Evolutionary conservation across 192 early-diverging fungal genomes (phyloP).

Genomic region (Glomus cerebriforme): DNA sequence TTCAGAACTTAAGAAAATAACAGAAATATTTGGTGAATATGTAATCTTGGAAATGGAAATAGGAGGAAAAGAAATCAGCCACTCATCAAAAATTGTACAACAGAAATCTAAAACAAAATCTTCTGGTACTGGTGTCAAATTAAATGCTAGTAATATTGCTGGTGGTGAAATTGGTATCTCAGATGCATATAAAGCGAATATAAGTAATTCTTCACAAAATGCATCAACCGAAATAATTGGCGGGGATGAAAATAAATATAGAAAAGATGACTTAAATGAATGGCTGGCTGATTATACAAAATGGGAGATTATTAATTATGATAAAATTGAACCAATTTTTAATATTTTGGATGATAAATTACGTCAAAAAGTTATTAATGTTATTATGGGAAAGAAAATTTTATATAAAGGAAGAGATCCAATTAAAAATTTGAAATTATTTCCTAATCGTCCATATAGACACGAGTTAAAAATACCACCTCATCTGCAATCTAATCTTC

Average conservation of each 20-base stretch:
- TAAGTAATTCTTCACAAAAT: not conserved
- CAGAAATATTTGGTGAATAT: not conserved
- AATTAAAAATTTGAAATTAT: not conserved
- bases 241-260: not conserved
- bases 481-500: not conserved
- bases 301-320: not conserved
- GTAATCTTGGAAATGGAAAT: not conserved
- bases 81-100: not conserved
- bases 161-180: too few species aligned
- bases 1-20: not conserved
- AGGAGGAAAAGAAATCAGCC: not conserved
- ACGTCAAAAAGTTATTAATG: not conserved
- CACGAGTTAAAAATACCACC: not conserved
- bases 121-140: not conserved
- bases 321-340: not conserved
- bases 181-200: not conserved
- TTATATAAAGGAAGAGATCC: not conserved
- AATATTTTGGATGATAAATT: not conserved
- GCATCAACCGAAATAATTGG: not conserved
- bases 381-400: not conserved
- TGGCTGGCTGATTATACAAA: not conserved
- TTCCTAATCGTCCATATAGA: not conserved
- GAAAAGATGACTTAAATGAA: not conserved
- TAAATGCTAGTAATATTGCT: too few species aligned
- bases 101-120: not conserved